Conservation (phyloP, 2,329 filamentous ascomycete species). For the Ciborinia camelliae region DNA sequence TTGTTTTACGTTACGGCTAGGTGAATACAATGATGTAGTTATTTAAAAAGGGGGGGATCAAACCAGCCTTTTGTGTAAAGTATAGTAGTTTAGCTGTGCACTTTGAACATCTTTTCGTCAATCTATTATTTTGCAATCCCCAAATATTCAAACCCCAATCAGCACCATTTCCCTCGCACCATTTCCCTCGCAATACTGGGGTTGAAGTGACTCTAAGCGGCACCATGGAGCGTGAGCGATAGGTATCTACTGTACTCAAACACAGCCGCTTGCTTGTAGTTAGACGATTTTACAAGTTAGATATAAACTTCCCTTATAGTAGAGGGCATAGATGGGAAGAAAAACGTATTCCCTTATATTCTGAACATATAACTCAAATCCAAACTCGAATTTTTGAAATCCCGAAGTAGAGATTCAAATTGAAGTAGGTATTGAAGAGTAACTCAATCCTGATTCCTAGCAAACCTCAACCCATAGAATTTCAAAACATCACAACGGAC, state of each 20-base stretch:
- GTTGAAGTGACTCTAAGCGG: too few relatives aligned
- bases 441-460: background rate
- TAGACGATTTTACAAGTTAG: background rate
- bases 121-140: too few relatives aligned
- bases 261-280: too few relatives aligned
- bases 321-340: background rate
- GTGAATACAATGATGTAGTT: too few relatives aligned
- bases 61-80: background rate
- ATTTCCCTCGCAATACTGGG: background rate
- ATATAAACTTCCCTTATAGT: background rate
- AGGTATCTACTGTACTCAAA: background rate
- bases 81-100: background rate
- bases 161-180: background rate
- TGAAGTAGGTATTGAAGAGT: background rate
- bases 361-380: background rate
- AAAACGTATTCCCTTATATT: background rate
- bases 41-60: too few relatives aligned
- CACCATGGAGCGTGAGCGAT: too few relatives aligned
- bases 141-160: background rate
- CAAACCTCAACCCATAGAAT: too few relatives aligned
- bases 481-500: background rate
- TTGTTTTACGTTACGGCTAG: too few relatives aligned
- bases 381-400: background rate
- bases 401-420: too few relatives aligned
- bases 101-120: too few relatives aligned